Base-by-base conservation (phyloP, 2,329 filamentous ascomycete species). In the Rosellinia necatrix region DNA sequence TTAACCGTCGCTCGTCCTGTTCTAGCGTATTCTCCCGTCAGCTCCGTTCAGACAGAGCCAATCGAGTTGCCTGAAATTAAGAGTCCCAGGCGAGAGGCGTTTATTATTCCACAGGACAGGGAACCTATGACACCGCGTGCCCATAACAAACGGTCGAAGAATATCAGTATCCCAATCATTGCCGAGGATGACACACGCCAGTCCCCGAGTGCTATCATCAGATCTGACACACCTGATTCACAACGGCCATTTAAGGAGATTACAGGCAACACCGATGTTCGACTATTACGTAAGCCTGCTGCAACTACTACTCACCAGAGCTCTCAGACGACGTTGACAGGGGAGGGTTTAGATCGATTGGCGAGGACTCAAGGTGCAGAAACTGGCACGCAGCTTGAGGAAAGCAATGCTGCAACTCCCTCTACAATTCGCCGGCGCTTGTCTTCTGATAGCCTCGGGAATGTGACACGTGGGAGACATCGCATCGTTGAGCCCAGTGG, bases 241-340 rank as follows among this genome's bases (percentile, higher is more conserved):
- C 79, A 83, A 64, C 76, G 75, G 13, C 83, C 82, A 0, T 81
- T 90, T 65, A 83, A 78, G 68, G 83, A 87, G 65, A 78, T 88
- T 10, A 84, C 86, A n/a, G 75, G 76, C 50, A 89, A 89, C 66
- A 73, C 78, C 3, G 74, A 71, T 56, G 66, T 72, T 48, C 75
- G 74, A 17, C 66, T 74, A 21, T 44, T 62, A 6, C 77, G 75
- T 54, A 81, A 77, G 66, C 66, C 61, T 19, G 49, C 69, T 19
- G 59, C 75, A 35, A 71, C 75, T 51, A 88, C 81, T 58, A 76
- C 79, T 17, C 91, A 96, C 66, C 87, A 89, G 63, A 84, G 87
- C 49, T 88, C 89, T 12, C 93, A 97, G 74, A 97, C 92, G 21
- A 81, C 88, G 34, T 78, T 97, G 25, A 96, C 91, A n/a, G 84